Base-by-base conservation (phyloP, 2,329 filamentous ascomycete species). In the Alternaria ventricosa region DNA sequence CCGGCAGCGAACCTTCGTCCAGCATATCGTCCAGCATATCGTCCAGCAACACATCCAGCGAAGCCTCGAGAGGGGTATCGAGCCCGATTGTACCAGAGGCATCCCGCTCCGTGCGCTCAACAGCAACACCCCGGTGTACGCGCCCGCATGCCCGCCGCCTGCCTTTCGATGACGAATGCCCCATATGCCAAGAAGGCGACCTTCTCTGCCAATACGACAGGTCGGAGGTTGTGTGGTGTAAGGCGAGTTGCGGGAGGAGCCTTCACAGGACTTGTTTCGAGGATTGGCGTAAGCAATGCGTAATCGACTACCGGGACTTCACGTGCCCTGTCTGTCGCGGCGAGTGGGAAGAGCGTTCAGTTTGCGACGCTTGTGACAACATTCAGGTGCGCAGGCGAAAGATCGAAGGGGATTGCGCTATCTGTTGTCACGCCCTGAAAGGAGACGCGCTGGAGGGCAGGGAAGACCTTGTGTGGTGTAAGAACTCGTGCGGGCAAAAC, bases 191-290 rank as follows among this genome's bases (percentile, higher is more conserved):
- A 30, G 62, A 65, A 3, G 64, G 60, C 51, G 47, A 12, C 5
- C 47, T 18, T 9, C 54, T 69, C 2, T 61, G 63, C 6, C 33
- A 65, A 3, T 46, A 30, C 6, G 18, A 45, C 1, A 44, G 61
- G 3, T n/a, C 53, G 0, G 63, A 64, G 11, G 45, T 72, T 1
- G 60, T 67, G 10, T 74, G 71, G 70, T 73, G 70, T 54, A 64
- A 64, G 28, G 63, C 58, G 6, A 45, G 45, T 13, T 71, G 71
- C 57, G 70, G 70, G 1, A 57, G 56, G 1, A 62, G 56, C 1
- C 43, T 73, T 1, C 71, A 73, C 55, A 60, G 56, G 18, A 22
- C 43, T 1, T 73, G 71, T 53, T 71, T 71, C 30, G 62, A 66
- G 3, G 27, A 18, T 0, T 73, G 71, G 69, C 56, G 55, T 10